Conservation (phyloP, 2,329 filamentous ascomycete genomes). For the Ophiostoma populinum region DNA sequence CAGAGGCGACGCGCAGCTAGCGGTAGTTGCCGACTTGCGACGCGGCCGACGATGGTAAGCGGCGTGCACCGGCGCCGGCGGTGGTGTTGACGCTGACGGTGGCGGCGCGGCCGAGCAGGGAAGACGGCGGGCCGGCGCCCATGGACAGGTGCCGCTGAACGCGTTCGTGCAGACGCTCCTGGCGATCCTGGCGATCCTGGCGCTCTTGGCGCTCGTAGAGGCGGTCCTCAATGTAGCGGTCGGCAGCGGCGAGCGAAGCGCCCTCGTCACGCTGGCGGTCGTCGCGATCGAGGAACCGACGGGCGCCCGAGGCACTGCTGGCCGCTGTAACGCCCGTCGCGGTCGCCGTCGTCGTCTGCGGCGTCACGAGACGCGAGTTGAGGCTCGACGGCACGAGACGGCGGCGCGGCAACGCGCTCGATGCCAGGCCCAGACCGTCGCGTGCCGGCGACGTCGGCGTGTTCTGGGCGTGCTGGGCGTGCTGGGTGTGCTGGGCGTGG, state of each 20-base stretch:
- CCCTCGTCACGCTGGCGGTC: conserved; percentile 16
- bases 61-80: conserved; percentile 27
- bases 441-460: too few relatives aligned
- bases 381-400: conserved; percentile 32
- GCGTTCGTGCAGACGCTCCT: conserved; percentile 12
- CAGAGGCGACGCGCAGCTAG: conserved; percentile 18
- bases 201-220: too few relatives aligned
- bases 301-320: conserved; percentile 11
- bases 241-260: conserved; percentile 12
- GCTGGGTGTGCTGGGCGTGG: conserved; percentile 11
- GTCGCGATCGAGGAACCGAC: conserved; percentile 31
- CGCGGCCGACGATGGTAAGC: conserved; percentile 21
- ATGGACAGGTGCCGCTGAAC: conserved; percentile 28
- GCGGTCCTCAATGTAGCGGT: conserved; percentile 22
- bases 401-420: conserved; percentile 34
- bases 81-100: conserved; percentile 22
- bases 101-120: conserved; percentile 25
- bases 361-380: conserved; percentile 27
- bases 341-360: conserved; percentile 20
- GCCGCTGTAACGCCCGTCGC: conserved; percentile 6
- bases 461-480: too few relatives aligned
- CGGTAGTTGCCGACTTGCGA: conserved; percentile 26
- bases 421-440: too few relatives aligned
- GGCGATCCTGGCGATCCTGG: too few relatives aligned
- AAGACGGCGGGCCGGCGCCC: conserved; percentile 19